Base-by-base conservation (phyloP, 2,329 filamentous ascomycete species). In the Mycosphaerella arachidis region DNA sequence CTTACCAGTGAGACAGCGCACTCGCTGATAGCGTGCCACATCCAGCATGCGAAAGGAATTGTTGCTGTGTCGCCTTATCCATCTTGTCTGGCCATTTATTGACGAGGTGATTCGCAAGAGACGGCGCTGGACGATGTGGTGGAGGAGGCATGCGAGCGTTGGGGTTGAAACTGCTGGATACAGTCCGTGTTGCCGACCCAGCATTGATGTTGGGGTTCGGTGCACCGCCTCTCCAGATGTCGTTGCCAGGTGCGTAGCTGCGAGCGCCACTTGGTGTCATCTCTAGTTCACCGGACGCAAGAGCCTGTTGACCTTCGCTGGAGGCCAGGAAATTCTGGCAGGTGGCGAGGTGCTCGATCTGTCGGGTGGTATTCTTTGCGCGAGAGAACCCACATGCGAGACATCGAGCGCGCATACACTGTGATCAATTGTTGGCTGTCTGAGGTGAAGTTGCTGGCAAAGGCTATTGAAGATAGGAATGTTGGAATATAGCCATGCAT, bases 11-110 rank as follows among this genome's bases (percentile, higher is more conserved):
- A 20, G 82, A 81, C 10, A 91, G 77, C 1, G 79, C 74, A 0
- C 77, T 68, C 53, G 84, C 84, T 18, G 82, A 76, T 18, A 89
- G 76, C 0, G 80, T 82, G 24, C 88, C 88, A 57, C 80, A 78
- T 13, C 87, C 87, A 6, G 88, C 87, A 52, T 84, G 80, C 10
- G 77, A 78, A 55, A 91, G 83, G 74, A 91, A 91, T 0, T 84
- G 79, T 56, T 86, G 82, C 61, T 87, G 85, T 0, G 87, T 90
- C 10, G 88, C 86, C 30, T 74, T 73, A 3, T 73, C 75, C 71
- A 84, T 84, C 51, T 77, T 75, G 4, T 73, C 67, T 1, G 76
- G 70, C 68, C 80, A 78, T 56, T 77, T 78, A 48, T 76, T 71
- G 62, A 86, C 79, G 48, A 89, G 82, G 67, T 85, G 78, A 55